Base-by-base conservation (phyloP, 176 grass and related monocot genomes). In the Triticum monococcum region DNA sequence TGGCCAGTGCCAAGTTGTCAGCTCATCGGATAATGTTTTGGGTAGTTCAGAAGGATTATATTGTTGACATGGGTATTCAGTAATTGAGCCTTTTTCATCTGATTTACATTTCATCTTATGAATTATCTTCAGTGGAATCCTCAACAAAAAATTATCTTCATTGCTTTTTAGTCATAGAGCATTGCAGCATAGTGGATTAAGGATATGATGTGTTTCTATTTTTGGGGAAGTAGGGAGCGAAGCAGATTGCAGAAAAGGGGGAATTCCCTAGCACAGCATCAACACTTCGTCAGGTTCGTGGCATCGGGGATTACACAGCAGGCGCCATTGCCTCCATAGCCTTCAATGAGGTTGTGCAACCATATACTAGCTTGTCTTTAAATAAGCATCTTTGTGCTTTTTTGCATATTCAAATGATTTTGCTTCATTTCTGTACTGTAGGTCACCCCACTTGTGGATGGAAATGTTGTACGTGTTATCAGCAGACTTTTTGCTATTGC, bases 281-380 rank as follows among this genome's bases (percentile, higher is more conserved):
- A 63, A 83, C 89, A 36, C 96, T 98, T n/a, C 90, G 79, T 61
- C 82, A 86, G 36, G 75, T 98, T 88, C 88, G 78, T 8, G 96
- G 96, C 48, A 98, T 98, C 38, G 96, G 96, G 76, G 86, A 98
- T 69, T 98, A 98, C 76, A 98, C 96, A 26, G 93, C 96, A 13
- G 96, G 96, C 46, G 96, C 93, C 11, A 95, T 98, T 37, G 93
- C 96, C 84, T 98, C 96, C 75, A 98, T 98, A 91, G 88, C 93
- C 72, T 98, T 98, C 76, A 89, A 94, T 79, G 91, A 98, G 89
- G 92, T 97, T 72, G 66, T 28, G 50, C 59, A 84, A 84, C 50
- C 48, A 32, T 52, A 86, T 69, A 31, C 30, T 31, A 79, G 9
- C 50, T 74, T 65, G 17, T 35, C 33, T 25, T 28, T 6, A 63